These are phyloP conservation scores for Penicillium olsonii DNA, from an alignment of 2,329 filamentous ascomycete genomes.

Conservation along the genomic window DNA sequence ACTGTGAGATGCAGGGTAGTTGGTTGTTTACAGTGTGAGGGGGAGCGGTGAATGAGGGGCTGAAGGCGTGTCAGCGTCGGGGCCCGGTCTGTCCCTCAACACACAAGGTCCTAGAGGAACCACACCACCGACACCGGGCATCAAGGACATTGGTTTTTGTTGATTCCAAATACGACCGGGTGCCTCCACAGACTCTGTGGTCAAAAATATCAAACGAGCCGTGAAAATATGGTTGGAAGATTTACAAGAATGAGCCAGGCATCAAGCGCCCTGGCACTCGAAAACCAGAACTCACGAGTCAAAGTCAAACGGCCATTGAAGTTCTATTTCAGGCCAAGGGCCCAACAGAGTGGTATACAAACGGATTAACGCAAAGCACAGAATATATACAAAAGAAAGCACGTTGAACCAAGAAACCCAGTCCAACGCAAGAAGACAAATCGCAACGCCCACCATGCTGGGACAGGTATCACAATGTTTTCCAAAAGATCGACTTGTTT, in stretches of 20 bases:
- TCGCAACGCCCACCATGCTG: slow-evolving; percentile 27
- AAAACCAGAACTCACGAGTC: neutral
- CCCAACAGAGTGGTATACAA: slow-evolving; percentile 21
- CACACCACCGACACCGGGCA: too few species aligned
- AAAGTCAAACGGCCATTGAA: too few species aligned
- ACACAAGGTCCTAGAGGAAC: too few species aligned
- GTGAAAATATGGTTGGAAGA: too few species aligned
- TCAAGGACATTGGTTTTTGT: too few species aligned
- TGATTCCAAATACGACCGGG: too few species aligned
- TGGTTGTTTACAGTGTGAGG: slow-evolving; percentile 22
- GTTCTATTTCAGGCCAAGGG: slow-evolving; percentile 5
- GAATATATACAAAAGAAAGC: slow-evolving; percentile 21
- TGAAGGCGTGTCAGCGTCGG: slow-evolving; percentile 14
- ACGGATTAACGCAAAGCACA: slow-evolving; percentile 13
- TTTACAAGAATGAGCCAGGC: too few species aligned
- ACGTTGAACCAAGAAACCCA: slow-evolving; percentile 6
- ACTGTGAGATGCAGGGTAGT: slow-evolving; percentile 6
- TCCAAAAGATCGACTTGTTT: slow-evolving; percentile 10
- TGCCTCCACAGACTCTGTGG: too few species aligned
- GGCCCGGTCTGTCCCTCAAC: neutral
- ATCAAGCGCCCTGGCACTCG: too few species aligned
- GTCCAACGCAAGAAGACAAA: slow-evolving; percentile 11
- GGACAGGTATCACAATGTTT: slow-evolving; percentile 29
- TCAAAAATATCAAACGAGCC: too few species aligned
- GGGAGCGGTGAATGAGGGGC: slow-evolving; percentile 30